Evolutionary conservation across 257 asterid genomes (phyloP).

Genomic region (Nicotiana tomentosiformis): DNA sequence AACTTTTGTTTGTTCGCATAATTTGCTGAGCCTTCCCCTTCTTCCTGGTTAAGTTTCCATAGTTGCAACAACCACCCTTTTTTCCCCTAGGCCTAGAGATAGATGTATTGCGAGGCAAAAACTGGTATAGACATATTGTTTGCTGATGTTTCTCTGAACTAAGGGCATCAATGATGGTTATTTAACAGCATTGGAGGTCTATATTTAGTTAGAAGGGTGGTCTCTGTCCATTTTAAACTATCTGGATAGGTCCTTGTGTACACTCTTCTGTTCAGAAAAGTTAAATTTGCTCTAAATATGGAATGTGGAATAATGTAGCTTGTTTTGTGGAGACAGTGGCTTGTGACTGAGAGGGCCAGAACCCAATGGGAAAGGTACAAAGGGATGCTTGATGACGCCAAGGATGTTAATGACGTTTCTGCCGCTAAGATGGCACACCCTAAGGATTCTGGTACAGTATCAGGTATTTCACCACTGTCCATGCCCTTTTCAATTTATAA

Average conservation of each 20-base stretch:
- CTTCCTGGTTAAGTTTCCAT: neutral
- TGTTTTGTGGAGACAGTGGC: constrained; percentile 49
- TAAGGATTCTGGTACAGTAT: constrained; percentile 8
- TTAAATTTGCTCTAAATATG: neutral
- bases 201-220: no score
- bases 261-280: neutral
- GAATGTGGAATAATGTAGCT: neutral
- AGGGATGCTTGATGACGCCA: constrained; percentile 76
- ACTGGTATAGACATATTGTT: neutral
- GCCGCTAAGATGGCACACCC: constrained; percentile 20
- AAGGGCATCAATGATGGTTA: neutral
- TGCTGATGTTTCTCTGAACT: neutral
- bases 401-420: constrained; percentile 25
- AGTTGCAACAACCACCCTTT: neutral
- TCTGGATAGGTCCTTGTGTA: neutral
- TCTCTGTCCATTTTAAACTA: no score
- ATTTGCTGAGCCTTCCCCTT: neutral
- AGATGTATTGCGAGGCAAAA: neutral
- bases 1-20: no score
- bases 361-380: constrained; percentile 72
- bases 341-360: constrained; percentile 79
- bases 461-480: constrained; percentile 16
- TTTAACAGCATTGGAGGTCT: neutral
- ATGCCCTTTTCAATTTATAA: neutral
- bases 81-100: neutral